Evolutionary conservation across 768 basidiomycete genomes (phyloP).

Genomic region (Tylopilus sp.): DNA sequence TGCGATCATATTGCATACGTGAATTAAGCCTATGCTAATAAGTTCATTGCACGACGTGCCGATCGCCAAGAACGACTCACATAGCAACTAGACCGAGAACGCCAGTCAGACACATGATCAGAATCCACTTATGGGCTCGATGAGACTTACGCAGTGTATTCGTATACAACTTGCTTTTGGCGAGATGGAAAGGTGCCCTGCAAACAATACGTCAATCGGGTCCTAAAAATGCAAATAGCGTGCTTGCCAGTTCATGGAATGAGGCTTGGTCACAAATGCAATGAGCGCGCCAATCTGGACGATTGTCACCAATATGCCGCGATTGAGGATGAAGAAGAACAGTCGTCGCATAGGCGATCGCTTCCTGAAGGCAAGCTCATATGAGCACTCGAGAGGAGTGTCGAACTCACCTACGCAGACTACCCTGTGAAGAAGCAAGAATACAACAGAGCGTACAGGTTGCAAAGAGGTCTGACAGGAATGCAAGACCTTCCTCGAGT

Average conservation of each 20-base stretch:
- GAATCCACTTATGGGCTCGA: background rate
- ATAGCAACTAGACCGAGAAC: background rate
- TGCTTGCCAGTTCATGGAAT: background rate
- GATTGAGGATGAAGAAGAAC: background rate
- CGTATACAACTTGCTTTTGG: conserved; percentile 1
- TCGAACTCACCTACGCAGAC: background rate
- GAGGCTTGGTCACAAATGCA: background rate
- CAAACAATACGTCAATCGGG: background rate
- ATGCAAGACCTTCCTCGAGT: background rate
- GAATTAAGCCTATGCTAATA: background rate
- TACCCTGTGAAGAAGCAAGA: background rate
- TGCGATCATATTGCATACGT: background rate
- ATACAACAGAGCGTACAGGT: background rate
- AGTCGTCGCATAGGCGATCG: background rate
- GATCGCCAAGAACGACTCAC: background rate
- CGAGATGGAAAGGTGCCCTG: background rate
- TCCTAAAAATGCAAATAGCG: background rate
- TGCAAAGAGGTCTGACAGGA: conserved; percentile 3
- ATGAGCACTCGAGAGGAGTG: background rate
- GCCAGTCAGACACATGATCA: background rate
- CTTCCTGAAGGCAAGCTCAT: background rate
- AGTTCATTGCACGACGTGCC: background rate
- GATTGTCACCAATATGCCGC: conserved; percentile 4
- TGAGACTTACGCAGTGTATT: conserved; percentile 2
- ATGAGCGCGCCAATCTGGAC: background rate